Evolutionary conservation across 2,329 filamentous ascomycete genomes (phyloP).

Genomic region (Ramichloridium luteum): DNA sequence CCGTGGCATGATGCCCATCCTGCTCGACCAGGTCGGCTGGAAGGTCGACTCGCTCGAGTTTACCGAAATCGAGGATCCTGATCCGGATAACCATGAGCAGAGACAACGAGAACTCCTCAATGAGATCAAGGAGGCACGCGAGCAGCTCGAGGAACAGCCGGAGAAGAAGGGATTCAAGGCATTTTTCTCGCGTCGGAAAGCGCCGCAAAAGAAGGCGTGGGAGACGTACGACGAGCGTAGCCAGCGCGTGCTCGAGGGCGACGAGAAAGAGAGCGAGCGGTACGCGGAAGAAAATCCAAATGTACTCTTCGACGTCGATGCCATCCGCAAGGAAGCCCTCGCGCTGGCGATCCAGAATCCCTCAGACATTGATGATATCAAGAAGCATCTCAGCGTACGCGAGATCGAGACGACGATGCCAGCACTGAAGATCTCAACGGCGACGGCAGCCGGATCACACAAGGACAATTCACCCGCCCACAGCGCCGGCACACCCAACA

Average conservation of each 20-base stretch:
- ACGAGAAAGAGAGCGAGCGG: slow-evolving; percentile 36
- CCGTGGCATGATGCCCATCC: slow-evolving; percentile 75
- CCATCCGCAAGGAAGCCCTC: slow-evolving; percentile 57
- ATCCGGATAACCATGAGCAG: slow-evolving; percentile 81
- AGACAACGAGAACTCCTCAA: slow-evolving; percentile 87
- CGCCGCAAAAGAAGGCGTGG: slow-evolving; percentile 72
- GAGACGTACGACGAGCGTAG: slow-evolving; percentile 74
- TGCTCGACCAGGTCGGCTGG: slow-evolving; percentile 84
- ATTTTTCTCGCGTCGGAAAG: slow-evolving; percentile 73
- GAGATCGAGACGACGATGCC: slow-evolving; percentile 82
- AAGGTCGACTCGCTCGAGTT: slow-evolving; percentile 87
- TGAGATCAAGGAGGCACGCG: slow-evolving; percentile 90
- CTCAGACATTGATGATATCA: slow-evolving; percentile 64
- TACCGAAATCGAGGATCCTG: slow-evolving; percentile 89
- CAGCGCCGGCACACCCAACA: background rate
- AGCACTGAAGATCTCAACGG: slow-evolving; percentile 59
- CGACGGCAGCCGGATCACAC: background rate
- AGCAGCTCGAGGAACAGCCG: slow-evolving; percentile 68
- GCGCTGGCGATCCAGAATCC: slow-evolving; percentile 63
- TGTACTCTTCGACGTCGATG: slow-evolving; percentile 89
- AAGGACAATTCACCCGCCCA: background rate
- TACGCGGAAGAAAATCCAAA: slow-evolving; percentile 32
- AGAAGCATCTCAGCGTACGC: slow-evolving; percentile 40
- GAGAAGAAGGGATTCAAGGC: slow-evolving; percentile 54
- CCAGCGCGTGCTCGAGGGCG: slow-evolving; percentile 29